Evolutionary conservation across 2,329 filamentous ascomycete species (phyloP), one percentile per base, ranked within the genome.

Genomic region (Amphichorda felina): DNA sequence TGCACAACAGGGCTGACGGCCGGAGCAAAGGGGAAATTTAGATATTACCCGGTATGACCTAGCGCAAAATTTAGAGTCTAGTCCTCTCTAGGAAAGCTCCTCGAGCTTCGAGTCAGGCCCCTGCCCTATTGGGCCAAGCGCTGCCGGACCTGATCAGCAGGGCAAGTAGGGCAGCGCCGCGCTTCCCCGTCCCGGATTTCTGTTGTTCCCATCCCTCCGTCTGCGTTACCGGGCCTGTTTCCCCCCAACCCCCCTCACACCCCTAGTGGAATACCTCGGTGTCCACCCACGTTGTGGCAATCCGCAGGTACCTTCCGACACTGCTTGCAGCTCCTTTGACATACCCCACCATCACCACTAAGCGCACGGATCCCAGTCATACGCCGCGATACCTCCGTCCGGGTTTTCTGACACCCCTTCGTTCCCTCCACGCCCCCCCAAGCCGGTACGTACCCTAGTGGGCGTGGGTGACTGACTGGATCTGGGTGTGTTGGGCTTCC

Each of bases 351-450:
- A 29, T 38, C 22, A 25, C 18, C 18, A 30, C 25, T 30, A 34
- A 36, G 38, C 22, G 38, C 38, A 39, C 34, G 29, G 38, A 39
- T 34, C 38, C 34, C 30, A 24, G 30, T 28, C 29, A 36, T 33
- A 13, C 38, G 34, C 38, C 38, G 38, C 34, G 34, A 36, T 39
- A 28, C 29, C 38, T 33, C 38, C 38, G 38, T 31, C 24, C 27
- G 29, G 36, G 34, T 11, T 10, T 14, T 25, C 4, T 21, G 25
- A 4, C 26, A 14, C 16, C 19, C 8, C 5, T 17, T 16, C 33
- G n/a, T 26, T 27, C 27, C 16, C 7, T 10, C 2, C 27, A 22
- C 34, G 15, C 34, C 19, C 35, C 35, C 28, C 35, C 26, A 21
- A n/a, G n/a, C 19, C n/a, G 21, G 18, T 33, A 33, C 31, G 31